phyloP scores from a whole-genome alignment of 2,329 filamentous ascomycete species.

The Periglandula ipomoeae region DNA sequence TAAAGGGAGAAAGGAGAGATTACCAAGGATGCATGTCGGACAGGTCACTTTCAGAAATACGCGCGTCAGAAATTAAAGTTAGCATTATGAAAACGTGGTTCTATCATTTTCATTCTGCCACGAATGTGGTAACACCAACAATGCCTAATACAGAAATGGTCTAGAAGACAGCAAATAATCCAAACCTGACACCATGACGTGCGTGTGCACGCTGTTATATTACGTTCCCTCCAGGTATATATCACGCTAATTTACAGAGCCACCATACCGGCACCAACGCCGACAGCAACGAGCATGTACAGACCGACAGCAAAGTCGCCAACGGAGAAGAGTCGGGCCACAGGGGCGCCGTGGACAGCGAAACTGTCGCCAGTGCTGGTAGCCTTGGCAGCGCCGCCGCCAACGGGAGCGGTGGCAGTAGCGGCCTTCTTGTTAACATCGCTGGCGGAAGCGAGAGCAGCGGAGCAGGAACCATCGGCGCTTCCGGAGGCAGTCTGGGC shows the following conservation, averaged over 20 bases:
- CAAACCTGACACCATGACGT: constrained; percentile 1
- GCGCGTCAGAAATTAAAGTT: neutral
- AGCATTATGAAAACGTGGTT: constrained; percentile 9
- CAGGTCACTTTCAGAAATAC: too few species aligned
- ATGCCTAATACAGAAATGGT: constrained; percentile 17
- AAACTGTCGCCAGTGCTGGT: constrained; percentile 6
- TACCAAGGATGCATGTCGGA: too few species aligned
- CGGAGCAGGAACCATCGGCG: constrained; percentile 44
- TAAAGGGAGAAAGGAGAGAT: too few species aligned
- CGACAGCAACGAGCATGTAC: constrained; percentile 43
- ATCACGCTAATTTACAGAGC: constrained; percentile 33
- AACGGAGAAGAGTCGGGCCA: constrained; percentile 32
- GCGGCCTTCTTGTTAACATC: constrained; percentile 32
- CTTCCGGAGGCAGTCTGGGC: constrained; percentile 44
- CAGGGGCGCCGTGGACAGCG: constrained; percentile 13
- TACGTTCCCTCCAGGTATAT: constrained; percentile 1
- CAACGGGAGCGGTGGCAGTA: constrained; percentile 6
- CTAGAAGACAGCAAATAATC: neutral
- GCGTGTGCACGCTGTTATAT: constrained; percentile 10
- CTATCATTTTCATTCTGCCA: constrained; percentile 17
- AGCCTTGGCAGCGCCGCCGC: constrained; percentile 5
- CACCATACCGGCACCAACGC: constrained; percentile 44
- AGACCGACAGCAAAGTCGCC: constrained; percentile 39
- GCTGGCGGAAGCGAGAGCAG: constrained; percentile 54
- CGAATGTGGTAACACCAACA: constrained; percentile 17